Evolutionary conservation across 1,139 yeast species (phyloP), one percentile per base, ranked within the genome.

Genomic region (Saccharomycopsis hybrid): DNA sequence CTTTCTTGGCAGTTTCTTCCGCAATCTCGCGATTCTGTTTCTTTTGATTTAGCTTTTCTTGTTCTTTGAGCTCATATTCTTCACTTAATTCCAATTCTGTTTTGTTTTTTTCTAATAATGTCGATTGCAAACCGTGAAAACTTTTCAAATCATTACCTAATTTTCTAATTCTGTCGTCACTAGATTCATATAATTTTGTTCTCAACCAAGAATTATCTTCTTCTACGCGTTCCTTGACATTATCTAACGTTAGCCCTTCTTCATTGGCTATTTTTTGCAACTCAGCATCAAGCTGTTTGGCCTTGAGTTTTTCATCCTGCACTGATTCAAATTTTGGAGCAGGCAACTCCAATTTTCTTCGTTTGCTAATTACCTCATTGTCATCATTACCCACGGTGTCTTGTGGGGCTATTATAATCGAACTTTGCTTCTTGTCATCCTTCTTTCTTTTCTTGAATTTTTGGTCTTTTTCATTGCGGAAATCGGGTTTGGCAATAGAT

Each of bases 321-420:
- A 7, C 33, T n/a, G 18, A 18, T 3, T 13, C 43, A 33, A 36
- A 8, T 44, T 67, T 66, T 0, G 85, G 82, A 1, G 67, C 72
- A 1, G 88, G 80, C 11, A 85, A 65, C 3, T 68, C 71, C 28
- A 84, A 65, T 55, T 75, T 77, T 11, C 84, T 68, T 53, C 80
- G 74, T 58, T 83, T 80, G 47, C 68, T 57, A 46, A 69, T 71
- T 9, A 69, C 72, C 50, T 71, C 67, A 9, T 65, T 63, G 27
- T 65, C 66, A 3, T 63, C 62, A 9, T 59, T 58, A 7, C 65
- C 68, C 2, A 70, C 71, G 4, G 57, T 59, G 1, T 36, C 39
- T 8, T 9, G n/a, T n/a, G 24, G 18, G 13, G 24, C 18, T 8
- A 36, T 36, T 9, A 9, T 5, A 36, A 36, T 5, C 39, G n/a